Conservation (phyloP, 1,139 yeast genomes). For the Sugiyamaella castrensis region DNA sequence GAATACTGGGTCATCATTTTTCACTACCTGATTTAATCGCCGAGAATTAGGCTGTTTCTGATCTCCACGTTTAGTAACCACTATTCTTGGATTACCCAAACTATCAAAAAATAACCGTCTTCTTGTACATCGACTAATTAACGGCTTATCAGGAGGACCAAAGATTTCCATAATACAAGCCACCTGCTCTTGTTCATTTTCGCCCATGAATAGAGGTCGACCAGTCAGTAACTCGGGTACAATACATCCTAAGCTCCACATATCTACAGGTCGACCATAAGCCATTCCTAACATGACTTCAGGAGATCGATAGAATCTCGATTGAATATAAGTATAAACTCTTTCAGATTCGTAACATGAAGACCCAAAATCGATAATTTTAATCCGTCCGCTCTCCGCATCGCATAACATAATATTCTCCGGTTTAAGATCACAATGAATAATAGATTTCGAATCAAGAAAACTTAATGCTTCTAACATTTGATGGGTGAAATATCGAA, state of each 20-base stretch:
- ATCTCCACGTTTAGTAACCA: conserved; percentile 37
- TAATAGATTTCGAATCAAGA: conserved; percentile 54
- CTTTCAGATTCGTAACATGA: conserved; percentile 92
- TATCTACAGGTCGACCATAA: conserved; percentile 66
- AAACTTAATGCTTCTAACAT: conserved; percentile 58
- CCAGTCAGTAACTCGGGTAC: conserved; percentile 66
- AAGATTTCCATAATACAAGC: conserved; percentile 56
- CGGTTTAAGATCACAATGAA: conserved; percentile 92
- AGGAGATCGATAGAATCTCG: conserved; percentile 92
- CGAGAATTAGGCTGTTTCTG: conserved; percentile 35
- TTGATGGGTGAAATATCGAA: conserved; percentile 52
- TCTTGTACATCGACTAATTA: conserved; percentile 41
- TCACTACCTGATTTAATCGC: conserved; percentile 30
- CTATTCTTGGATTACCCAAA: conserved; percentile 42
- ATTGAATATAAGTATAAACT: conserved; percentile 89
- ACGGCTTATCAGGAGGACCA: conserved; percentile 54
- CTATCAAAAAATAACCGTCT: conserved; percentile 43
- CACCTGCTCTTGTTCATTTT: conserved; percentile 64
- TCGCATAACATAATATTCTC: conserved; percentile 83
- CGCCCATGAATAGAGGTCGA: conserved; percentile 65
- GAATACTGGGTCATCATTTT: conserved; percentile 28
- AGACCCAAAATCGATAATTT: conserved; percentile 93
- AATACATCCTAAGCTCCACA: conserved; percentile 78
- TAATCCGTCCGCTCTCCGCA: conserved; percentile 80
- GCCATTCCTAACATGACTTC: conserved; percentile 80